Evolutionary conservation across 2,329 filamentous ascomycete species (phyloP).

Genomic region (Pseudocercospora macadamiae): DNA sequence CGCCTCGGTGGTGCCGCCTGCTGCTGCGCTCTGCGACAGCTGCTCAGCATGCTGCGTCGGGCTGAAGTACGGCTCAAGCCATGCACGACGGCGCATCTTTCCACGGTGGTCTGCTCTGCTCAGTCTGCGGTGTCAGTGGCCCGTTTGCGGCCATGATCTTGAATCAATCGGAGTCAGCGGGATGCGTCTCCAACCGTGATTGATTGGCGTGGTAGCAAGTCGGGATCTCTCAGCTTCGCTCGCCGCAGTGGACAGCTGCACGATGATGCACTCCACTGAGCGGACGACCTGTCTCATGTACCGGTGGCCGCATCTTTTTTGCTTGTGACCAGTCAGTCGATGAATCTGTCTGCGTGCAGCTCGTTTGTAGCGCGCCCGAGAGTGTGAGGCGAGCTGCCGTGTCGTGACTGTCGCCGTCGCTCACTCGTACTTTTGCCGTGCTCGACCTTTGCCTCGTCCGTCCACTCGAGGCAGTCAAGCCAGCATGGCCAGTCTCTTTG

Average conservation of each 20-base stretch:
- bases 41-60: constrained; percentile 11
- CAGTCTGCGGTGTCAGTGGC: constrained; percentile 17
- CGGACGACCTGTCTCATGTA: constrained; percentile 20
- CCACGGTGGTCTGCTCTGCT: constrained; percentile 1
- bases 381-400: constrained; percentile 13
- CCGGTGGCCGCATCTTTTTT: constrained; percentile 9
- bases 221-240: constrained; percentile 10
- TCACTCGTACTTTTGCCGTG: neutral
- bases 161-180: constrained; percentile 19
- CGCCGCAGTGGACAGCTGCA: constrained; percentile 14
- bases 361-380: neutral
- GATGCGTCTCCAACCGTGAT: constrained; percentile 8
- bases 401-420: constrained; percentile 9
- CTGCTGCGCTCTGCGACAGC: constrained; percentile 2
- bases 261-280: constrained; percentile 18
- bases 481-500: neutral
- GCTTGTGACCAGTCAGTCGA: constrained; percentile 12
- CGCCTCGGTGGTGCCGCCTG: constrained; percentile 11
- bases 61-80: constrained; percentile 12
- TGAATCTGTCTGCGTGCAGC: constrained; percentile 4
- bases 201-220: constrained; percentile 15
- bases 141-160: constrained; percentile 14
- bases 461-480: constrained; percentile 2
- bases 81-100: constrained; percentile 15
- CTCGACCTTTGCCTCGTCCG: neutral